A percentile compares a stretch with the other conserved stretches of the same genome.
These are phyloP conservation scores for Medicago truncatula DNA, from an alignment of 306 rosid species.

Conservation along the genomic window DNA sequence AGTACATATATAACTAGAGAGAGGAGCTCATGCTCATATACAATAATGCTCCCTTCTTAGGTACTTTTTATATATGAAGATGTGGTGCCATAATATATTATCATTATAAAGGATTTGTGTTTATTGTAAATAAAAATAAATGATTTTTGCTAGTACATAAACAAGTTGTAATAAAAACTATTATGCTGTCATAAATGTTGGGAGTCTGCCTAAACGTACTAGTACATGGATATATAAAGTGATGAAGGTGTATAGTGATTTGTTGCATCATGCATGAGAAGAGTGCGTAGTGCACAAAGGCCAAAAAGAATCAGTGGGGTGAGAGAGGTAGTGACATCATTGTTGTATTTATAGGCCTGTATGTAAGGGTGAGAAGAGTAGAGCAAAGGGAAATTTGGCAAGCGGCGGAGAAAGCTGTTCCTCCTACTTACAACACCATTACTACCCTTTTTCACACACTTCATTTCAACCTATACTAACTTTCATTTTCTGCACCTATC, in stretches of 20 bases:
- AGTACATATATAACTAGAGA: neutral
- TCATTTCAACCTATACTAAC: neutral
- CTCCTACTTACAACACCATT: constrained; percentile 56
- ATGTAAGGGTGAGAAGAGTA: constrained; percentile 38
- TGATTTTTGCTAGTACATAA: too few relatives aligned
- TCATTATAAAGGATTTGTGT: too few relatives aligned
- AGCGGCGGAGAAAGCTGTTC: constrained; percentile 69
- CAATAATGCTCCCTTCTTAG: neutral
- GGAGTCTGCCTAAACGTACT: too few relatives aligned
- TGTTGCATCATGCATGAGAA: constrained; percentile 20
- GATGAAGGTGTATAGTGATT: too few relatives aligned
- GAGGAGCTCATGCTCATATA: neutral
- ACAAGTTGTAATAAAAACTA: too few relatives aligned
- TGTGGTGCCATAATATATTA: neutral
- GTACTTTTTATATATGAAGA: neutral
- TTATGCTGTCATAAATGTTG: too few relatives aligned
- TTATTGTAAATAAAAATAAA: too few relatives aligned
- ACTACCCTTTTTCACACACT: constrained; percentile 46
- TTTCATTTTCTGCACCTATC: neutral
- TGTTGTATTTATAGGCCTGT: constrained; percentile 39
- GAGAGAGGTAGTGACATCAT: constrained; percentile 40
- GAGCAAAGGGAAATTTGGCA: constrained; percentile 47
- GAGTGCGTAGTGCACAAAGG: constrained; percentile 44
- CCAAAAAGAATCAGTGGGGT: neutral
- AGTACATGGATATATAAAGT: too few relatives aligned